Percentiles rank a stretch among this genome's conserved stretches.
Evolutionary conservation across 208 protist genomes (phyloP).

Genomic region (Trypanosoma vivax): DNA sequence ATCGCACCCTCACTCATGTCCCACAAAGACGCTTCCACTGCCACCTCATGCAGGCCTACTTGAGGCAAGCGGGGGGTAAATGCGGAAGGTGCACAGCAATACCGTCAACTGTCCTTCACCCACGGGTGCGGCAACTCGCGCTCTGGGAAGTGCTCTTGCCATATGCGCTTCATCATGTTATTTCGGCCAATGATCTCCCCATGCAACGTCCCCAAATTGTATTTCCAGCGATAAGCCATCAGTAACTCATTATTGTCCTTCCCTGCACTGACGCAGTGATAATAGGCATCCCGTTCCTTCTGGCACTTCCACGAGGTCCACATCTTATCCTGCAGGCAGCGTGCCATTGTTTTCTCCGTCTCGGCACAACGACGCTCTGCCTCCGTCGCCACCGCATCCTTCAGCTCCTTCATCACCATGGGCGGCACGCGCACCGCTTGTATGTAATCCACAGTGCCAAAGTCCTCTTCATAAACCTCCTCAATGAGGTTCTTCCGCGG

Average conservation of each 20-base stretch:
- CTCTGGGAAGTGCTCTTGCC: slow-evolving; percentile 78
- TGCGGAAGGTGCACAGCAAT: neutral
- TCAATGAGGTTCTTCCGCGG: slow-evolving; percentile 56
- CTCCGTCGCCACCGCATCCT: slow-evolving; percentile 44
- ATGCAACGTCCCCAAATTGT: slow-evolving; percentile 70
- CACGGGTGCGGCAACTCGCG: slow-evolving; percentile 71
- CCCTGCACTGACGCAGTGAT: slow-evolving; percentile 40
- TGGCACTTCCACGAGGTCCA: slow-evolving; percentile 88
- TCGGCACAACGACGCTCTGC: slow-evolving; percentile 66
- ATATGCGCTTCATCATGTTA: slow-evolving; percentile 68
- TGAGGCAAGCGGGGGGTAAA: too few species aligned
- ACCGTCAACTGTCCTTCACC: slow-evolving; percentile 52
- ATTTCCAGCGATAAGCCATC: slow-evolving; percentile 78
- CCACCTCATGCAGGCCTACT: too few species aligned
- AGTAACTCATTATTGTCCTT: slow-evolving; percentile 44
- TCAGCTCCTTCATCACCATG: slow-evolving; percentile 53
- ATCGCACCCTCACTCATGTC: too few species aligned
- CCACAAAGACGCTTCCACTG: too few species aligned
- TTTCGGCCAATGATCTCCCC: slow-evolving; percentile 75
- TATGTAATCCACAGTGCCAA: slow-evolving; percentile 61
- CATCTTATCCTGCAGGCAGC: slow-evolving; percentile 84
- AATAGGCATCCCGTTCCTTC: slow-evolving; percentile 78
- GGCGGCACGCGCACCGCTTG: slow-evolving; percentile 70
- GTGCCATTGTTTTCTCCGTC: slow-evolving; percentile 72
- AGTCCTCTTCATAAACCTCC: slow-evolving; percentile 76